A percentile compares a stretch with the other conserved stretches of the same genome.
phyloP scores from a whole-genome alignment of 2,329 filamentous ascomycete genomes.

The Pseudonectria buxi region DNA sequence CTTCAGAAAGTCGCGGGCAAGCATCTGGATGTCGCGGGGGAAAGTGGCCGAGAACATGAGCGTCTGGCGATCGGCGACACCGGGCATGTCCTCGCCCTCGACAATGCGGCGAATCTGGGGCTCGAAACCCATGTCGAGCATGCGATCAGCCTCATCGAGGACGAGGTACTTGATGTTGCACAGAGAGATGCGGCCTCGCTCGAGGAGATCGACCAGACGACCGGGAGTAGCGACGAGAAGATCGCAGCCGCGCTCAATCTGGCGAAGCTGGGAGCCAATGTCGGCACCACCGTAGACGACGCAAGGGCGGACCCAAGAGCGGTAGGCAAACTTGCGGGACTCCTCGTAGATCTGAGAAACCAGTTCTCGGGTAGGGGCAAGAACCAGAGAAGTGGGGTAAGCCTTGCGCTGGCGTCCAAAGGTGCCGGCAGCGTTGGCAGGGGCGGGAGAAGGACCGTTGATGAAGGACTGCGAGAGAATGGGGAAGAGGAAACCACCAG shows the following conservation, averaged over 20 bases:
- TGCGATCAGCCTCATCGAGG: slow-evolving; percentile 97
- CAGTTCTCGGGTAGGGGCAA: slow-evolving; percentile 95
- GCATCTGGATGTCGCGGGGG: slow-evolving; percentile 98
- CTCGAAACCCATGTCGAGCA: slow-evolving; percentile 99
- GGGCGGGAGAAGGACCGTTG: slow-evolving; percentile 69
- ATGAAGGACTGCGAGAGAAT: slow-evolving; percentile 97
- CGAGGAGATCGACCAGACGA: slow-evolving; percentile 94
- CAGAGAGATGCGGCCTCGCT: slow-evolving; percentile 95
- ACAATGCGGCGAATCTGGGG: slow-evolving; percentile 98
- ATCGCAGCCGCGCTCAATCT: slow-evolving; percentile 96
- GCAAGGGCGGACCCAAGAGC: slow-evolving; percentile 96
- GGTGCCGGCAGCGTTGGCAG: slow-evolving; percentile 58
- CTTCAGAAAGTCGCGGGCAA: slow-evolving; percentile 96
- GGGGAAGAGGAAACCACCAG: slow-evolving; percentile 98
- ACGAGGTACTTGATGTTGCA: slow-evolving; percentile 99
- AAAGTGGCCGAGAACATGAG: slow-evolving; percentile 99
- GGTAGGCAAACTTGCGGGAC: slow-evolving; percentile 95
- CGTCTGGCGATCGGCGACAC: slow-evolving; percentile 77
- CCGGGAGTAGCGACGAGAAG: slow-evolving; percentile 94
- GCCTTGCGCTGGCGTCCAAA: slow-evolving; percentile 96
- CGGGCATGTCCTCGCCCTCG: slow-evolving; percentile 96
- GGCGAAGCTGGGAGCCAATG: slow-evolving; percentile 94
- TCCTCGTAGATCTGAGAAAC: slow-evolving; percentile 99
- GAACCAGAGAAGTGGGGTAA: slow-evolving; percentile 89
- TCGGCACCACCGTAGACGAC: slow-evolving; percentile 99